Conservation (phyloP, 495 filamentous ascomycete genomes). For the Beverwykella pulmonaria region DNA sequence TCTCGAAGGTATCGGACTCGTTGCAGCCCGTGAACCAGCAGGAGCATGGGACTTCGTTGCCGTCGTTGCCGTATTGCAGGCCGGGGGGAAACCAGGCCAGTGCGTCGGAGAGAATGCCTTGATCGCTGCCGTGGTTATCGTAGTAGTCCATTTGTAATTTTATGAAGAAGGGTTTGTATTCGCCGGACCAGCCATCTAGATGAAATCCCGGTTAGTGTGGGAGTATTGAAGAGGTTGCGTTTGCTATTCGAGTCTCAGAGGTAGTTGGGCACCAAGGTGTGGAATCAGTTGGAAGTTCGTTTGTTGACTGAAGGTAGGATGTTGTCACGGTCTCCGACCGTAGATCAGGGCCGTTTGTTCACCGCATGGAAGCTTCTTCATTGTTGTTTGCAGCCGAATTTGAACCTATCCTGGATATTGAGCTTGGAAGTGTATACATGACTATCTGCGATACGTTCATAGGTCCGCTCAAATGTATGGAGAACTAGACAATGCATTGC, state of each 20-base stretch:
- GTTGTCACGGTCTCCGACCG: too few relatives aligned
- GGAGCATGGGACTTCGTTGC: slow-evolving; percentile 53
- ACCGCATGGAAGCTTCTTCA: too few relatives aligned
- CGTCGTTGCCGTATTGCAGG: slow-evolving; percentile 60
- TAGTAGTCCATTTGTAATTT: slow-evolving; percentile 70
- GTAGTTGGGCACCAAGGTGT: not conserved
- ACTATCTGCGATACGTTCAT: slow-evolving; percentile 64
- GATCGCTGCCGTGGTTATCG: slow-evolving; percentile 48
- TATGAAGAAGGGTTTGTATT: slow-evolving; percentile 65
- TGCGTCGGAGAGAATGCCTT: slow-evolving; percentile 51
- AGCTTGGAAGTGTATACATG: slow-evolving; percentile 56
- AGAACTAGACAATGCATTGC: slow-evolving; percentile 53
- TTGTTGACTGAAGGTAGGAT: not conserved
- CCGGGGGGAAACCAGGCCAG: slow-evolving; percentile 68
- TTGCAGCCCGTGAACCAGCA: slow-evolving; percentile 72
- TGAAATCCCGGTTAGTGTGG: too few relatives aligned
- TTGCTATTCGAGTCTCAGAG: not conserved
- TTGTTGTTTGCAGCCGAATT: too few relatives aligned
- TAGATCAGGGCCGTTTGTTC: too few relatives aligned
- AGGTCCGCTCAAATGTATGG: slow-evolving; percentile 71
- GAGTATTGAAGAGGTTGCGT: not conserved
- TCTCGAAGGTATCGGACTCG: slow-evolving; percentile 72
- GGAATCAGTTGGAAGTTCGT: not conserved
- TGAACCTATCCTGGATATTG: too few relatives aligned
- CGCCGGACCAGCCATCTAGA: slow-evolving; percentile 67